Base-by-base conservation (phyloP, 1,284 basidiomycete species). In the Coniferiporia weirii region DNA sequence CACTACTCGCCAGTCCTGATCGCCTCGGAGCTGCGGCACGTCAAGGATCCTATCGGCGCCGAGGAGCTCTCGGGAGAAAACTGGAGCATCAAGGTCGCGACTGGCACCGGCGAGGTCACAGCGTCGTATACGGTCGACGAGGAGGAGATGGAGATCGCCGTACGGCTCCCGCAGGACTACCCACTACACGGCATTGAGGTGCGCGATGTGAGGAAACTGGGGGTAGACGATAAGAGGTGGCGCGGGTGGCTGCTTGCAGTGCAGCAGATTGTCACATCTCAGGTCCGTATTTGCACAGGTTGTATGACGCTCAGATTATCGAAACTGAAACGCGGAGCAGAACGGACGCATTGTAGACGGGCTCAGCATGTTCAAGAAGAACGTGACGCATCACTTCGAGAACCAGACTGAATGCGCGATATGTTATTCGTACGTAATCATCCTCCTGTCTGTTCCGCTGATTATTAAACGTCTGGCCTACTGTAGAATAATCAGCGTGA, bases 321-420 rank as follows among this genome's bases (percentile, higher is more conserved):
- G 40, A 10, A 22, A 46, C 35, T 51, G 36, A 59, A 40, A 9
- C 49, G 32, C 57, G 43, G 48, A 61, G 13, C n/a, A 95, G 89
- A 95, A 96, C 68, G 95, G 95, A 4, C 83, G 89, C 48, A 90
- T 99, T 45, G 80, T 93, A 34, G 97, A 99, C 68, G 95, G 92
- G 0, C 72, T 99, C n/a, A 83, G 83, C 15, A 76, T 98, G 60
- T 99, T 98, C 81, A 97, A 96, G 76, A 91, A 91, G 75, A 99
- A 98, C 67, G 92, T 95, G 40, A 80, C 84, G 0, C 78, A 91
- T 36, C 93, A 97, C 72, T 98, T 98, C 68, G 92, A 95, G 64
- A 95, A 95, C 9, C 89, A 95, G 67, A 90, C 91, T 7, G 93
- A 95, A 67, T 95, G 97, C 72, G 87, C 95, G 1, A 97, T 97